Evolutionary conservation across 768 basidiomycete species (phyloP), one percentile per base, ranked within the genome.

Genomic region (Mycena chlorophos): DNA sequence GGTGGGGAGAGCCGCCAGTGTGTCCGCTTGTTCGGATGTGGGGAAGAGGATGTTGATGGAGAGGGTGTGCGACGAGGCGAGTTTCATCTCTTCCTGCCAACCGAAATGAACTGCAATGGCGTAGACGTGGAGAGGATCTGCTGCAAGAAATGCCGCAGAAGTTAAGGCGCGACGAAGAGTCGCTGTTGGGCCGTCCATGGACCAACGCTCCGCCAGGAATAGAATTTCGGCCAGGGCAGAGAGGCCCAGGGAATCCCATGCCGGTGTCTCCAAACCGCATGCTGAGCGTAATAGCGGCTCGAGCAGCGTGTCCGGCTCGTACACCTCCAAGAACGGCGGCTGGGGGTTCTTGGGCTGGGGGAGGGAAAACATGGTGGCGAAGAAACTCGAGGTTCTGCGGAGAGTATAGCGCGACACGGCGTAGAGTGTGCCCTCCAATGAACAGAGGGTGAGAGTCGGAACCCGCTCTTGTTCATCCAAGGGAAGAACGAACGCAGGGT

Each of bases 171-270:
- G 75, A 49, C 84, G 82, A 54, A 88, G 75, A 61, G 75, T 74
- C 12, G 83, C 78, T 34, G 76, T 71, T 3, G 85, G 82, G 0
- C 85, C 85, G 0, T 80, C 82, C 65, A 85, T 83, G 46, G 87
- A 86, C 78, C 88, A 89, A 64, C 86, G 87, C 62, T 89, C 85
- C 2, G 86, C 84, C 1, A 85, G 76, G 38, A 71, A 75, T 26
- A 89, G 68, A 4, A 89, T 73, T 8, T 76, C 71, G 14, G 40
- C 13, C 8, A 42, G 13, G 51, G 84, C 84, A 34, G 86, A 68
- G 14, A 69, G 68, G 58, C 84, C 81, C 59, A 79, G 80, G 3
- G 80, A 78, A 31, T 72, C 70, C 63, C 81, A 77, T 3, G 71
- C 68, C 2, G 76, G 73, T 13, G 83, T 73, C 0, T 78, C 71